Conservation (phyloP, 2,329 filamentous ascomycete species). For the Neophaeococcomyces aloes region DNA sequence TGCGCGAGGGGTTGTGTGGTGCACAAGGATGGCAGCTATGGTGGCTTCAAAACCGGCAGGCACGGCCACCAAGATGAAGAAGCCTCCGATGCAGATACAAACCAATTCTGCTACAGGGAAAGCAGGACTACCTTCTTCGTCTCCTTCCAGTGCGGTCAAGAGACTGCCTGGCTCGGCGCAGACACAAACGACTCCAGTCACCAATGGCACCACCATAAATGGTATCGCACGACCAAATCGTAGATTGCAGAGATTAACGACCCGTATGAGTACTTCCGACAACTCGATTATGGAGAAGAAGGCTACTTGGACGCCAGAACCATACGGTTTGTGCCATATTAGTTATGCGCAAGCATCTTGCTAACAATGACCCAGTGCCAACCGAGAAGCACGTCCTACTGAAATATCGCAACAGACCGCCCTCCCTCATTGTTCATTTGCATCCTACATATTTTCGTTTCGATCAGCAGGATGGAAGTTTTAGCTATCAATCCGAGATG, state of each 20-base stretch:
- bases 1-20: neutral
- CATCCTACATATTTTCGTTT: conserved; percentile 81
- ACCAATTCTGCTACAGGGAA: conserved; percentile 48
- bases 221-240: conserved; percentile 34
- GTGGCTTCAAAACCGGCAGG: conserved; percentile 15
- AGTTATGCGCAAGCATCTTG: conserved; percentile 7
- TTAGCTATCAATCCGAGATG: conserved; percentile 89
- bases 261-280: conserved; percentile 23
- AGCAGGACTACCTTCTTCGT: conserved; percentile 51
- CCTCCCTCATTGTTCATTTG: conserved; percentile 78
- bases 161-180: conserved; percentile 36
- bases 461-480: conserved; percentile 86
- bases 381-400: conserved; percentile 69
- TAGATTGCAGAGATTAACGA: conserved; percentile 30
- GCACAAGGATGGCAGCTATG: conserved; percentile 16
- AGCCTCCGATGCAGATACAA: conserved; percentile 42
- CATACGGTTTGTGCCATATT: conserved; percentile 31
- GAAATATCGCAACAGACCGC: conserved; percentile 61
- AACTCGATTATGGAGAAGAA: conserved; percentile 26
- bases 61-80: conserved; percentile 22
- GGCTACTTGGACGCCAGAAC: conserved; percentile 31
- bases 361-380: conserved; percentile 46
- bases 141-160: conserved; percentile 44
- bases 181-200: conserved; percentile 34
- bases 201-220: conserved; percentile 34